Conservation (phyloP, 2,329 filamentous ascomycete species). For the Colletotrichum aenigma region DNA sequence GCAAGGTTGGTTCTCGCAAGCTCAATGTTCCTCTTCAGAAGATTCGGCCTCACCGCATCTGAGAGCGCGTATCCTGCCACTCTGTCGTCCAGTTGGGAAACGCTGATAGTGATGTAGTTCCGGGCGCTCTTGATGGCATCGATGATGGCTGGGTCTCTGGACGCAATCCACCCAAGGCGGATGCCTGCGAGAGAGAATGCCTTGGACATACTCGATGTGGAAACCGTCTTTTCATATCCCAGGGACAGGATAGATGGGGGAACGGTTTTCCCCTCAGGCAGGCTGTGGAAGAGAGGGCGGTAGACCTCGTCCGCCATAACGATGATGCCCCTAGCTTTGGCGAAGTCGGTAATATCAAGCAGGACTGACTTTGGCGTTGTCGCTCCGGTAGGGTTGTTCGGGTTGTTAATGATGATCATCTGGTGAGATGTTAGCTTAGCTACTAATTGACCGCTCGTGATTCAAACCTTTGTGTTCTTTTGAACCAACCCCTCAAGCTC, state of each 20-base stretch:
- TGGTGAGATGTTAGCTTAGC: constrained; percentile 22
- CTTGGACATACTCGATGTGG: constrained; percentile 86
- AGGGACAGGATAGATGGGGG: constrained; percentile 74
- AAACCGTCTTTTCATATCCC: constrained; percentile 74
- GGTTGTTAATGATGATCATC: constrained; percentile 69
- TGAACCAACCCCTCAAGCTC: constrained; percentile 69
- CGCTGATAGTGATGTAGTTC: constrained; percentile 86
- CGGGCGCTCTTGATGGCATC: constrained; percentile 66
- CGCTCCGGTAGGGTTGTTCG: constrained; percentile 82
- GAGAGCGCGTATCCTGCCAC: constrained; percentile 77
- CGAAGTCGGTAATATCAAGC: constrained; percentile 65
- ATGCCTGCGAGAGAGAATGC: constrained; percentile 83
- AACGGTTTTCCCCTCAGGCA: constrained; percentile 46
- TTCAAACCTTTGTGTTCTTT: constrained; percentile 66
- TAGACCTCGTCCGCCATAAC: constrained; percentile 84
- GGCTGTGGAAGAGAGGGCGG: constrained; percentile 77
- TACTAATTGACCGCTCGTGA: neutral
- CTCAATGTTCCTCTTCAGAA: constrained; percentile 63
- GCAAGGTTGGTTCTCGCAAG: constrained; percentile 71
- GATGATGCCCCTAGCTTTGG: constrained; percentile 64
- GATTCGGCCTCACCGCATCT: constrained; percentile 37
- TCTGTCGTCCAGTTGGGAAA: constrained; percentile 79
- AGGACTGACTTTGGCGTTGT: constrained; percentile 68
- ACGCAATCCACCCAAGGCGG: constrained; percentile 82
- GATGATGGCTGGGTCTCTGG: constrained; percentile 64